These are phyloP conservation scores for Chlamydomonas schloesseri DNA, from an alignment of 139 green algal genomes.

Conservation along the genomic window DNA sequence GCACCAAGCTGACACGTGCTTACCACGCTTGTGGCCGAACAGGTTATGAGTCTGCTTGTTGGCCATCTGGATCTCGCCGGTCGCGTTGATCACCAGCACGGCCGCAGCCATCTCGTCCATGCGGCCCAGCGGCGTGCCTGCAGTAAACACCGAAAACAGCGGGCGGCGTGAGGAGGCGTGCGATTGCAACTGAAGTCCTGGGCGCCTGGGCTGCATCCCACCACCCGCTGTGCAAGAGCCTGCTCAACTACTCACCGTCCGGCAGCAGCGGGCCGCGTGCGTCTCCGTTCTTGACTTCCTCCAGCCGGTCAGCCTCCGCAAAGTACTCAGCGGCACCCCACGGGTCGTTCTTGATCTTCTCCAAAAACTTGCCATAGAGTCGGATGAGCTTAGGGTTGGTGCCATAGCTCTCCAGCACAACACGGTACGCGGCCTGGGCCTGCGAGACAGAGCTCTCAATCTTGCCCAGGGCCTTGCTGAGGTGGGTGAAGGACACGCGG, in stretches of 20 bases:
- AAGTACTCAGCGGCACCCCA: slow-evolving; percentile 34
- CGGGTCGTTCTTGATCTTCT: slow-evolving; percentile 50
- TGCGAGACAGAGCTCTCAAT: slow-evolving; percentile 32
- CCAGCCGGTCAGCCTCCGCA: slow-evolving; percentile 16
- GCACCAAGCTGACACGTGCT: not conserved
- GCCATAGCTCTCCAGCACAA: slow-evolving; percentile 46
- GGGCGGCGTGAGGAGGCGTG: too few relatives aligned
- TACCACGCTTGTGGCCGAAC: slow-evolving; percentile 32
- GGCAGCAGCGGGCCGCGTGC: slow-evolving; percentile 2
- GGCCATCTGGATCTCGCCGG: slow-evolving; percentile 12
- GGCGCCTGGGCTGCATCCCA: too few relatives aligned
- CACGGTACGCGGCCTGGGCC: slow-evolving; percentile 31
- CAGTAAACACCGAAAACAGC: too few relatives aligned
- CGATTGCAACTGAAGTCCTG: too few relatives aligned
- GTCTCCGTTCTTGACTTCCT: slow-evolving; percentile 19
- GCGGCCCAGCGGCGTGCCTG: slow-evolving; percentile 21
- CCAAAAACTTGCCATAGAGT: slow-evolving; percentile 47
- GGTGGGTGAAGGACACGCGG: slow-evolving; percentile 8
- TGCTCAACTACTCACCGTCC: slow-evolving; percentile 11
- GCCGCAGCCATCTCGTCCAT: slow-evolving; percentile 2
- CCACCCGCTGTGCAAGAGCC: not conserved
- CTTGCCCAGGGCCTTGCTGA: slow-evolving; percentile 39
- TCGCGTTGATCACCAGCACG: slow-evolving; percentile 10
- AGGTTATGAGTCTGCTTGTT: slow-evolving; percentile 19
- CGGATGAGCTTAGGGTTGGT: slow-evolving; percentile 35